A percentile compares a stretch with the other conserved stretches of the same genome.
phyloP scores from a whole-genome alignment of 371 early-diverging fungal species.

The Fennellomyces sp. region DNA sequence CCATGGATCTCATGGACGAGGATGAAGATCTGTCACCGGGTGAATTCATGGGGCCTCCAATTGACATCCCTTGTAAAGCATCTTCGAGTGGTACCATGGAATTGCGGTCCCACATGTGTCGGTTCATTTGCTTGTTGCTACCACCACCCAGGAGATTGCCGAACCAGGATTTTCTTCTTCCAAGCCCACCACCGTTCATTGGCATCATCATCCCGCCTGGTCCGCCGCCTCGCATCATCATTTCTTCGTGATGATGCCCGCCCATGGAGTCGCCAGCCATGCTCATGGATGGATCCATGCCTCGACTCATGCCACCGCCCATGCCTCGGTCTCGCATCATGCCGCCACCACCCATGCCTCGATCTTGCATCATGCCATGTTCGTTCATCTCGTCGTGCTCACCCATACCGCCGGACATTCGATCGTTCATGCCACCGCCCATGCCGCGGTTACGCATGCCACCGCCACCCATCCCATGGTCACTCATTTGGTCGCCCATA shows the following conservation, averaged over 20 bases:
- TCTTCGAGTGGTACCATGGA: constrained; percentile 15
- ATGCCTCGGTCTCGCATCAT: too few relatives aligned
- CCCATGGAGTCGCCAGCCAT: not conserved
- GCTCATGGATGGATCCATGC: not conserved
- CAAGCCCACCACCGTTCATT: not conserved
- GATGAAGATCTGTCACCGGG: not conserved
- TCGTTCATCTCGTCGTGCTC: too few relatives aligned
- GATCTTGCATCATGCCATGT: too few relatives aligned
- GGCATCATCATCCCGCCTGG: not conserved
- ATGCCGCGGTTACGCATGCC: not conserved
- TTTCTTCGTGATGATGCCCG: not conserved
- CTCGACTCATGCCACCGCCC: not conserved
- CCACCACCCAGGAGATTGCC: constrained; percentile 13
- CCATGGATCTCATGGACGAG: constrained; percentile 2
- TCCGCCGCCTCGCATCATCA: not conserved
- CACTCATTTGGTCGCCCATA: too few relatives aligned
- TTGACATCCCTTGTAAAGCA: constrained; percentile 11
- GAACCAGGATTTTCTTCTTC: constrained; percentile 13
- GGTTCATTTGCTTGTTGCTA: not conserved
- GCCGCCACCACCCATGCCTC: not conserved
- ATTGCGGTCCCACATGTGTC: constrained; percentile 12
- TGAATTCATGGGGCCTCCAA: not conserved
- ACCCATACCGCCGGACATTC: too few relatives aligned
- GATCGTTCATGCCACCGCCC: too few relatives aligned
- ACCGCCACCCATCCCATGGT: not conserved